phyloP scores from a whole-genome alignment of 495 filamentous ascomycete species.

The Cryomyces minteri region DNA sequence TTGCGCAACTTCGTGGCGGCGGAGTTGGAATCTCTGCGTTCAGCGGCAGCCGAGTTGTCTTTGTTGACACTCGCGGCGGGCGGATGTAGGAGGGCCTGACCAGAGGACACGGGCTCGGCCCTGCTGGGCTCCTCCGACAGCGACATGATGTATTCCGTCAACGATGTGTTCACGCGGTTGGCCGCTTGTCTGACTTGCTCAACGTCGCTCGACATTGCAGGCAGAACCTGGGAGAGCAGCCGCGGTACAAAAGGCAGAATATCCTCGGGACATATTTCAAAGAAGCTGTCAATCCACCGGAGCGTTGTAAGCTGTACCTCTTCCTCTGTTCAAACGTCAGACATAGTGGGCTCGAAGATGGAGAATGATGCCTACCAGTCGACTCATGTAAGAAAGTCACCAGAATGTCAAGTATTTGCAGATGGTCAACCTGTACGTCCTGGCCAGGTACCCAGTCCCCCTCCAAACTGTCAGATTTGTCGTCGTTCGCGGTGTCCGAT shows the following conservation, averaged over 20 bases:
- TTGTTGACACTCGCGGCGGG: conserved; percentile 24
- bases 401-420: conserved; percentile 79
- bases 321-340: conserved; percentile 39
- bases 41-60: conserved; percentile 20
- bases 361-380: conserved; percentile 33
- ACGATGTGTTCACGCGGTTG: conserved; percentile 67
- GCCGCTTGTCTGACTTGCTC: conserved; percentile 81
- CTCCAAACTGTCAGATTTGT: conserved; percentile 51
- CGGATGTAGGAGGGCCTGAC: conserved; percentile 9
- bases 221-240: conserved; percentile 78
- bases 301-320: conserved; percentile 80
- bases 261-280: conserved; percentile 94
- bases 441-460: conserved; percentile 95
- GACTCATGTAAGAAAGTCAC: conserved; percentile 72
- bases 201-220: conserved; percentile 81
- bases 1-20: conserved; percentile 1
- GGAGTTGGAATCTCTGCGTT: conserved; percentile 18
- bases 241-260: conserved; percentile 90
- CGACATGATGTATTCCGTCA: conserved; percentile 83
- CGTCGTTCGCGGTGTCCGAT: conserved; percentile 25
- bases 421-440: conserved; percentile 88
- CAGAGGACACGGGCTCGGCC: conserved; percentile 19
- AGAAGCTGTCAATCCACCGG: conserved; percentile 89
- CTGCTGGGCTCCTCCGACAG: conserved; percentile 55
- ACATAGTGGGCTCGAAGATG: neutral